Base-by-base conservation (phyloP, 495 filamentous ascomycete species). In the Cercophora sp. region DNA sequence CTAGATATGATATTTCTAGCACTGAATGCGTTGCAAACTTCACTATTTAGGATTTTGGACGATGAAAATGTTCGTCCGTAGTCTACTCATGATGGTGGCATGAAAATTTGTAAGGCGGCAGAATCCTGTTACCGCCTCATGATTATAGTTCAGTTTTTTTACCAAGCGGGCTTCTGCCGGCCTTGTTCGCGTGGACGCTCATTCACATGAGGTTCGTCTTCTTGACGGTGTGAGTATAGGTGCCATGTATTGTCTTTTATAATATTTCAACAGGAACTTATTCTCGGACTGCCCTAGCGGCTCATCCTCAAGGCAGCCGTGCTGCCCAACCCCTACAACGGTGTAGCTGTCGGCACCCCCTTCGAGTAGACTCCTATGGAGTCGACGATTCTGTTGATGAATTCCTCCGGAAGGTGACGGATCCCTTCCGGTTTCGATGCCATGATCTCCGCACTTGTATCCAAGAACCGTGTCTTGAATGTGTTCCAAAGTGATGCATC, bases 401-500 rank as follows among this genome's bases (percentile, higher is more conserved):
- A 48, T 31, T 59, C 31, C 37, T 52, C 56, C 1, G 60, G 60
- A 2, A 62, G 50, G 3, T 32, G 27, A 15, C 45, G 16, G n/a
- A 52, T 48, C 24, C 16, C 31, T 32, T 52, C 53, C 26, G 23
- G 15, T 31, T 53, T 48, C 11, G 15, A 32, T 36, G 37, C 42
- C 44, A 60, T 45, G 4, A 60, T 53, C 13, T 40, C 43, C 19
- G 18, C 42, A 35, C 64, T 69, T 8, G 56, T 53, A 27, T 58
- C 37, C 5, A 69, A 37, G 29, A 62, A 66, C 25, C 45, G 56
- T 29, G 34, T 31, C 25, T 51, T 50, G 47, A 75, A 75, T 8
- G 31, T 52, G 4, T 53, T 41, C 73, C 71, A 76, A 8, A 69
- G 48, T 5, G n/a, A 8, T n/a, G 55, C 51, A 36, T 69, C 70